Conservation (phyloP, 305 asterid genomes). For the Stenogyne calaminthoides region DNA sequence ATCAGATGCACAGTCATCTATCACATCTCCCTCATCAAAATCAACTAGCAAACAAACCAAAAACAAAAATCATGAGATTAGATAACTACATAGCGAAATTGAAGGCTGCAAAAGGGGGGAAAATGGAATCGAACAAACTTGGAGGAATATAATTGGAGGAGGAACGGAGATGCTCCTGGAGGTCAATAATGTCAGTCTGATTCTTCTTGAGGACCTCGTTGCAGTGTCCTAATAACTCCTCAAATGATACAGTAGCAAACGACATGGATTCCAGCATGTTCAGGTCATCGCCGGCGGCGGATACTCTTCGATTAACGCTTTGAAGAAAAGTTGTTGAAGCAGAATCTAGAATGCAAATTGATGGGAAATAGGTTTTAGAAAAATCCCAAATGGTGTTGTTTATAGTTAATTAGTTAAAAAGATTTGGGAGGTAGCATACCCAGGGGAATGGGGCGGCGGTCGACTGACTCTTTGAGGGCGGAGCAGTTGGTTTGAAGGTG, state of each 20-base stretch:
- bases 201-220: slow-evolving; percentile 75
- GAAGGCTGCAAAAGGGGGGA: background rate
- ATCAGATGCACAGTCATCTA: slow-evolving; percentile 38
- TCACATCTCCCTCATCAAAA: slow-evolving; percentile 54
- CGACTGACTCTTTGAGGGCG: slow-evolving; percentile 79
- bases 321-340: slow-evolving; percentile 85
- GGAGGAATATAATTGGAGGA: slow-evolving; percentile 47
- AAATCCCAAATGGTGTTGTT: background rate
- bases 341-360: slow-evolving; percentile 53
- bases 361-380: background rate
- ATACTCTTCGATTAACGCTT: slow-evolving; percentile 62
- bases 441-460: slow-evolving; percentile 90
- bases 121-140: slow-evolving; percentile 32
- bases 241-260: slow-evolving; percentile 85
- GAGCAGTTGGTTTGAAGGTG: slow-evolving; percentile 68
- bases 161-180: slow-evolving; percentile 60
- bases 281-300: slow-evolving; percentile 63
- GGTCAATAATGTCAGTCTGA: slow-evolving; percentile 51
- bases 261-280: slow-evolving; percentile 89
- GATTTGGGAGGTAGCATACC: slow-evolving; percentile 44
- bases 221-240: slow-evolving; percentile 95
- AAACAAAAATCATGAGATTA: slow-evolving; percentile 1
- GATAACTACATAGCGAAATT: background rate
- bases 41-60: slow-evolving; percentile 41
- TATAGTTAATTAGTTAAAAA: background rate